Conservation (phyloP, 1,139 yeast species). For the Wickerhamiella infanticola region DNA sequence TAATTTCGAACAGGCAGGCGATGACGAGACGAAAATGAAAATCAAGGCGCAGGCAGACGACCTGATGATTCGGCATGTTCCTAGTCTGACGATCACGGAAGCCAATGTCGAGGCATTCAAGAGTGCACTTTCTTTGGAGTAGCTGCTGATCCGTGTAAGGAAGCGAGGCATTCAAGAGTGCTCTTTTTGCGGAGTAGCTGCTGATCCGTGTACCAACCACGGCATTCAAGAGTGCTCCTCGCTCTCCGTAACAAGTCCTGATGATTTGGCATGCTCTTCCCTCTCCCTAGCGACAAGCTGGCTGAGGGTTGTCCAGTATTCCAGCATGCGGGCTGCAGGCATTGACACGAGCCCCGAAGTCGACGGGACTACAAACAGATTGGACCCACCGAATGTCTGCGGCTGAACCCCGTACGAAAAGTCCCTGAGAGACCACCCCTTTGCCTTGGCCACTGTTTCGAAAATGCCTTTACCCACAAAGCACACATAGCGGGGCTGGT, state of each 20-base stretch:
- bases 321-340: constrained; percentile 31
- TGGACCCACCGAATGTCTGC: constrained; percentile 16
- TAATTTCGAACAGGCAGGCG: constrained; percentile 20
- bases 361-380: constrained; percentile 51
- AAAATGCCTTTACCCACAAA: constrained; percentile 70
- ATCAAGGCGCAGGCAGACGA: constrained; percentile 25
- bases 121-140: constrained; percentile 9
- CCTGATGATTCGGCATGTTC: constrained; percentile 20
- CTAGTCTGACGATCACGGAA: constrained; percentile 18
- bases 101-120: constrained; percentile 11
- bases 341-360: constrained; percentile 64
- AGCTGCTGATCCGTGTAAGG: not conserved
- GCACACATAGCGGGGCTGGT: constrained; percentile 34
- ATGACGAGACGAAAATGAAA: constrained; percentile 16
- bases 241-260: no score
- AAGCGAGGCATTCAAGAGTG: constrained; percentile 9
- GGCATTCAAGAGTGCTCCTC: constrained; percentile 12
- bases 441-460: constrained; percentile 38
- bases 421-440: constrained; percentile 17
- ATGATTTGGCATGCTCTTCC: not conserved
- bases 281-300: constrained; percentile 5
- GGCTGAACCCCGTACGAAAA: constrained; percentile 42
- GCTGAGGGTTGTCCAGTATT: constrained; percentile 33
- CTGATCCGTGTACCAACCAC: no score
- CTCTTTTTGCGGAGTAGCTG: constrained; percentile 6